Conservation (phyloP, 106 monocot species). For the Chionographis japonica region DNA sequence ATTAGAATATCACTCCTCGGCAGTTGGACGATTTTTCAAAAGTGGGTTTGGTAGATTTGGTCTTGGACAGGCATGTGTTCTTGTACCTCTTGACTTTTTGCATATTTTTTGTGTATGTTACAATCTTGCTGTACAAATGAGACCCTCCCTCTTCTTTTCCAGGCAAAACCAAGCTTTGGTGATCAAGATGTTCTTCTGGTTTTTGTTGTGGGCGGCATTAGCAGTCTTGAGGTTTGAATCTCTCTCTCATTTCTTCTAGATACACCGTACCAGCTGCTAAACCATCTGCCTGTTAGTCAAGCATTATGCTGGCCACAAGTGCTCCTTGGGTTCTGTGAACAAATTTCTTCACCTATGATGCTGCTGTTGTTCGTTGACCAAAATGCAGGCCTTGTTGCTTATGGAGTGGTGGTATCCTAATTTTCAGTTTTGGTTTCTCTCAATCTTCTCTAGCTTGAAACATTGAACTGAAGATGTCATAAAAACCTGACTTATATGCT, state of each 20-base stretch:
- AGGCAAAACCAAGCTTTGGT: slow-evolving; percentile 84
- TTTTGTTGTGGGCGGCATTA: slow-evolving; percentile 94
- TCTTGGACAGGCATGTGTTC: slow-evolving; percentile 81
- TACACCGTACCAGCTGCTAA: too few relatives aligned
- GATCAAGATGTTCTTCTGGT: slow-evolving; percentile 74
- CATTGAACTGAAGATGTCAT: too few relatives aligned
- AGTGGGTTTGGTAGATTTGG: slow-evolving; percentile 98
- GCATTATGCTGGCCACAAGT: too few relatives aligned
- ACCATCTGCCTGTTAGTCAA: too few relatives aligned
- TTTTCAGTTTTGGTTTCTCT: too few relatives aligned
- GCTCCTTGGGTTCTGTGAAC: too few relatives aligned
- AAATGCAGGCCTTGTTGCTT: too few relatives aligned
- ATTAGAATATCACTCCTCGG: slow-evolving; percentile 88
- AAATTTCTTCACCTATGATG: too few relatives aligned
- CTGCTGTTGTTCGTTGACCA: too few relatives aligned
- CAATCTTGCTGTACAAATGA: background rate
- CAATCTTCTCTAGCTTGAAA: too few relatives aligned
- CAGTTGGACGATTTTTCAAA: slow-evolving; percentile 86
- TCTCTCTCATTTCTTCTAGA: background rate
- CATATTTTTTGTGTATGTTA: background rate
- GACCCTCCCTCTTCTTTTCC: slow-evolving; percentile 1
- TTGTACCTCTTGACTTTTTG: slow-evolving; percentile 5
- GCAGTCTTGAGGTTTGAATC: slow-evolving; percentile 65
- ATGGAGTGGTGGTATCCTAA: too few relatives aligned
- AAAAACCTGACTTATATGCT: too few relatives aligned